Evolutionary conservation across 805 yeast genomes (phyloP).

Genomic region (Nakazawaea molendinolei): DNA sequence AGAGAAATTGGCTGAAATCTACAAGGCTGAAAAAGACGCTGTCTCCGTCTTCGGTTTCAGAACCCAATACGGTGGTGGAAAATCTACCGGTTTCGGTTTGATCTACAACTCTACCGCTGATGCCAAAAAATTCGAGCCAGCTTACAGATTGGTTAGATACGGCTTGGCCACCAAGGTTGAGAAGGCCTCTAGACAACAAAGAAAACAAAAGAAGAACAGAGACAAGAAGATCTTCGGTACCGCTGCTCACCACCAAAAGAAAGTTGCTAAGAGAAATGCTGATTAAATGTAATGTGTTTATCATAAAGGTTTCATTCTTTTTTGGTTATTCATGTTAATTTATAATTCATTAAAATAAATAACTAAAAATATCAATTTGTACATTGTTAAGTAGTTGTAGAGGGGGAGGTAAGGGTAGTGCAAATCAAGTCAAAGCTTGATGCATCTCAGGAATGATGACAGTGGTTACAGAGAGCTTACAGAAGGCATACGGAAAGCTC

Average conservation of each 20-base stretch:
- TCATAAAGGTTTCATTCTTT: constrained; percentile 2
- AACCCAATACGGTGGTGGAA: constrained; percentile 99
- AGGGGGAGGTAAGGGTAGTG: too few relatives aligned
- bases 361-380: constrained; percentile 1
- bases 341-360: constrained; percentile 9
- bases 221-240: constrained; percentile 99
- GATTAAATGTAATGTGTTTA: constrained; percentile 39
- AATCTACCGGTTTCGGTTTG: constrained; percentile 98
- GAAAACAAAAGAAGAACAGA: constrained; percentile 99
- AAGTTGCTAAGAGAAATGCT: constrained; percentile 83
- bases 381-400: not conserved
- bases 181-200: constrained; percentile 98
- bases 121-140: constrained; percentile 98
- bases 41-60: constrained; percentile 98
- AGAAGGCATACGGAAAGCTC: too few relatives aligned
- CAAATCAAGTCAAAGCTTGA: too few relatives aligned
- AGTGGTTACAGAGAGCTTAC: too few relatives aligned
- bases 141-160: constrained; percentile 98
- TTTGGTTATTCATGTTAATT: constrained; percentile 8
- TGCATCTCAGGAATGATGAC: too few relatives aligned
- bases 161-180: constrained; percentile 95
- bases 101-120: constrained; percentile 97
- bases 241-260: constrained; percentile 89
- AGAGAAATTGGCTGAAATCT: constrained; percentile 54
- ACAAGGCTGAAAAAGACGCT: constrained; percentile 63